These are phyloP conservation scores for Eucalyptus leucophloia DNA, from an alignment of 345 rosid species.

Conservation along the genomic window DNA sequence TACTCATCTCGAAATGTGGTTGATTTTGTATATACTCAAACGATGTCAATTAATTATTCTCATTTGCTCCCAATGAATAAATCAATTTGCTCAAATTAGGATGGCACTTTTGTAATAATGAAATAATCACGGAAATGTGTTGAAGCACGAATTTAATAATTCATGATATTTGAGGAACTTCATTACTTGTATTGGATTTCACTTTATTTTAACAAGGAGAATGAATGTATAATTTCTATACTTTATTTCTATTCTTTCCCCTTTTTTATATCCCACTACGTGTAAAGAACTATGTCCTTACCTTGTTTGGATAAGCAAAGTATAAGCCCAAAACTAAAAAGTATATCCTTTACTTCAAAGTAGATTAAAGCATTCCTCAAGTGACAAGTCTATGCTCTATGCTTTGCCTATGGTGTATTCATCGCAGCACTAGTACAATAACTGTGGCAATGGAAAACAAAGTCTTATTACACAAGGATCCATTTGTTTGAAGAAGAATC, in stretches of 20 bases:
- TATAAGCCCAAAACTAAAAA: background rate
- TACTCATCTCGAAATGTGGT: background rate
- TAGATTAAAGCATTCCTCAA: background rate
- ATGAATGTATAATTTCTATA: background rate
- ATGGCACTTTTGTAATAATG: background rate
- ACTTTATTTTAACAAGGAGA: background rate
- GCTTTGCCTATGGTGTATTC: background rate
- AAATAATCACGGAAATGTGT: background rate
- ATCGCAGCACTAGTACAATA: background rate
- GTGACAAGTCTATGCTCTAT: background rate
- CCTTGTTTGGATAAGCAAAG: background rate
- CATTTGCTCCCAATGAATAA: background rate
- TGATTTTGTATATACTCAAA: background rate
- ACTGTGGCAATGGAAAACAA: background rate
- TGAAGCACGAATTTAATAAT: background rate
- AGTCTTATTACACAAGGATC: background rate
- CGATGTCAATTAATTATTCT: background rate
- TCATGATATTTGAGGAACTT: background rate
- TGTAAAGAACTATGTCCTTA: background rate
- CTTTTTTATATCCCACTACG: background rate
- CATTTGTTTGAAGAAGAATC: background rate
- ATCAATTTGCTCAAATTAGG: background rate
- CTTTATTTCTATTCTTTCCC: background rate
- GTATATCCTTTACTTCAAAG: background rate
- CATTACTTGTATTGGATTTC: background rate